Percentiles rank a stretch among this genome's conserved stretches.
phyloP scores from a whole-genome alignment of 2,329 filamentous ascomycete species.

The Fusarium sororula region DNA sequence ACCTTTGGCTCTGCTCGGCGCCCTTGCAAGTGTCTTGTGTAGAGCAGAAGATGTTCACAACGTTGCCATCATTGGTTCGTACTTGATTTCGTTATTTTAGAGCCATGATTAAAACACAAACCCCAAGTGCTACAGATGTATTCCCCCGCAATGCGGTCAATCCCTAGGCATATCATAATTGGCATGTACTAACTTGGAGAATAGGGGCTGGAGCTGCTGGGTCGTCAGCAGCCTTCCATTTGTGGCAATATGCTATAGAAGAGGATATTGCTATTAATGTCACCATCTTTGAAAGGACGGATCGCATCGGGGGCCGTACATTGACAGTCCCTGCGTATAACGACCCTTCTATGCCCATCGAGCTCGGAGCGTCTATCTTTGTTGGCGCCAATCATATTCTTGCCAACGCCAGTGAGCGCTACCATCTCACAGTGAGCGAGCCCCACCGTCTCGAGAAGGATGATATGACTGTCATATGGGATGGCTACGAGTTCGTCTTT shows the following conservation, averaged over 20 bases:
- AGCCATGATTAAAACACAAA: neutral
- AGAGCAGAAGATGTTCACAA: conserved; percentile 41
- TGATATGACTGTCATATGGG: conserved; percentile 80
- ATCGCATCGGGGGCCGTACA: conserved; percentile 83
- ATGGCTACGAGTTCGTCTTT: conserved; percentile 79
- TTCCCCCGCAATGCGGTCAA: neutral
- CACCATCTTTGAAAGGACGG: conserved; percentile 84
- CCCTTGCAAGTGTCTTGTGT: conserved; percentile 19
- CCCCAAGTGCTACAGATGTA: neutral
- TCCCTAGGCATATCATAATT: neutral
- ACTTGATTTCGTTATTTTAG: neutral
- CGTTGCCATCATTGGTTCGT: conserved; percentile 51
- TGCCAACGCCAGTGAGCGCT: conserved; percentile 73
- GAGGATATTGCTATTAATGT: conserved; percentile 74
- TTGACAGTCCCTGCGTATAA: conserved; percentile 84
- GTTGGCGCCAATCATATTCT: conserved; percentile 86
- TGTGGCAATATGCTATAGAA: conserved; percentile 74
- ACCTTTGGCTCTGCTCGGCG: conserved; percentile 31
- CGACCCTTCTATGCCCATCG: conserved; percentile 73
- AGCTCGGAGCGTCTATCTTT: conserved; percentile 93
- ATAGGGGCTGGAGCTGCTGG: conserved; percentile 89
- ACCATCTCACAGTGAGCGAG: conserved; percentile 70
- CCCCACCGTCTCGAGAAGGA: conserved; percentile 58
- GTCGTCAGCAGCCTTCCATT: conserved; percentile 84
- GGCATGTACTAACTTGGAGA: conserved; percentile 12